phyloP scores from a whole-genome alignment of 306 rosid genomes.

The Boehmeria nivea region DNA sequence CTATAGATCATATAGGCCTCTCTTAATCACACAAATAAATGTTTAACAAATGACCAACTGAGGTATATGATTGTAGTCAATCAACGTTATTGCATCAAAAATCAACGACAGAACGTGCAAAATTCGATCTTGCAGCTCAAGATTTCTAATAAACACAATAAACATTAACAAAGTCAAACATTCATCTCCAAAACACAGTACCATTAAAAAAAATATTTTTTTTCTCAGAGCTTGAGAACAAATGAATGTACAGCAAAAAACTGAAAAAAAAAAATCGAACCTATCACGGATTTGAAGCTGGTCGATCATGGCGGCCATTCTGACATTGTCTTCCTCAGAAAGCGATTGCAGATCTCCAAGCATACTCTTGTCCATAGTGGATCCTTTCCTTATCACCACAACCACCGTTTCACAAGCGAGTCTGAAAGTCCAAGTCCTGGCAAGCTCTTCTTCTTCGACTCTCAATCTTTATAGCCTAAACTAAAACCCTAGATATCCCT shows the following conservation, averaged over 20 bases:
- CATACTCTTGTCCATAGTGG: constrained; percentile 62
- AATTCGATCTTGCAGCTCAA: too few species aligned
- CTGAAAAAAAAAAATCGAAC: constrained; percentile 16
- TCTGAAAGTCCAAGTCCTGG: background rate
- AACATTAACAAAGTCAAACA: too few species aligned
- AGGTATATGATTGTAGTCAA: too few species aligned
- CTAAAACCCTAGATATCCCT: constrained; percentile 9
- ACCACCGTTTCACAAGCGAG: background rate
- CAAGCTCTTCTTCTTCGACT: background rate
- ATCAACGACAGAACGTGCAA: too few species aligned
- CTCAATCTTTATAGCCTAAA: background rate
- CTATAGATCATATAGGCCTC: too few species aligned
- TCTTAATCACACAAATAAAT: too few species aligned
- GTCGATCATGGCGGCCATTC: constrained; percentile 70
- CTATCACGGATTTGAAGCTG: constrained; percentile 84
- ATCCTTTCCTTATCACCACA: background rate
- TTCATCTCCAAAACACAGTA: too few species aligned
- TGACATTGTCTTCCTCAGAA: constrained; percentile 52
- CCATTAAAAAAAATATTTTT: too few species aligned
- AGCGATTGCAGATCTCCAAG: constrained; percentile 61
- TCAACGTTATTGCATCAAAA: too few species aligned
- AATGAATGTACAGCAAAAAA: background rate
- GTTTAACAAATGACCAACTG: too few species aligned
- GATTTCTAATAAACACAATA: too few species aligned
- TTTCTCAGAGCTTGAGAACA: too few species aligned